phyloP scores from a whole-genome alignment of 768 basidiomycete genomes.

The Leccinum longicurvipes region DNA sequence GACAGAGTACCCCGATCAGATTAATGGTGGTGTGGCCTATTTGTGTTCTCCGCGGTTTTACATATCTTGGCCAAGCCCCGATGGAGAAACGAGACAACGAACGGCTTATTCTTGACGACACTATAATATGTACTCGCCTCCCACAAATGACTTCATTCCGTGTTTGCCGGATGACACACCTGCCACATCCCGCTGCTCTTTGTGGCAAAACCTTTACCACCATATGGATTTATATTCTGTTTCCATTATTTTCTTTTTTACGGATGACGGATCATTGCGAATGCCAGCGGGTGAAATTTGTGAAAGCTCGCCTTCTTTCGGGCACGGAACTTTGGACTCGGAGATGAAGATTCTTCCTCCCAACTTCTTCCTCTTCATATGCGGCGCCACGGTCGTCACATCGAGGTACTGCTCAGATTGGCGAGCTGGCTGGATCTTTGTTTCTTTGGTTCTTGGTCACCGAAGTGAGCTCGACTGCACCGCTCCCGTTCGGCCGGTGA shows the following conservation, averaged over 20 bases:
- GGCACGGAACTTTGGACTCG: constrained; percentile 5
- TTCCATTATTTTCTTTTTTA: neutral
- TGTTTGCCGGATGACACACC: neutral
- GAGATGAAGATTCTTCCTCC: neutral
- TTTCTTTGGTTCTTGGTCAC: neutral
- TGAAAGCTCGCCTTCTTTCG: constrained; percentile 1
- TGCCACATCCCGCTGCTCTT: neutral
- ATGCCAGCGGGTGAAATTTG: neutral
- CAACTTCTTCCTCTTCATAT: no score
- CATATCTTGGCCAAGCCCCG: neutral
- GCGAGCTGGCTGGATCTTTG: neutral
- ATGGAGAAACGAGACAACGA: neutral
- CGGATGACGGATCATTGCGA: neutral
- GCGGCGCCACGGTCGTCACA: no score
- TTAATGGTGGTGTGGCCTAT: neutral
- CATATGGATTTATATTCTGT: neutral
- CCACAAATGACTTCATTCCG: no score
- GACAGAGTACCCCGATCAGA: neutral
- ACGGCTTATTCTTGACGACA: neutral
- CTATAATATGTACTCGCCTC: no score
- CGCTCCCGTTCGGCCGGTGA: neutral
- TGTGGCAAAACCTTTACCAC: neutral
- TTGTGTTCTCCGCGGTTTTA: neutral
- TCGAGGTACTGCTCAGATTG: no score
- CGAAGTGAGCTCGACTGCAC: neutral